Evolutionary conservation across 306 rosid genomes (phyloP), one percentile per base, ranked within the genome.

Genomic region (Rosa persica): DNA sequence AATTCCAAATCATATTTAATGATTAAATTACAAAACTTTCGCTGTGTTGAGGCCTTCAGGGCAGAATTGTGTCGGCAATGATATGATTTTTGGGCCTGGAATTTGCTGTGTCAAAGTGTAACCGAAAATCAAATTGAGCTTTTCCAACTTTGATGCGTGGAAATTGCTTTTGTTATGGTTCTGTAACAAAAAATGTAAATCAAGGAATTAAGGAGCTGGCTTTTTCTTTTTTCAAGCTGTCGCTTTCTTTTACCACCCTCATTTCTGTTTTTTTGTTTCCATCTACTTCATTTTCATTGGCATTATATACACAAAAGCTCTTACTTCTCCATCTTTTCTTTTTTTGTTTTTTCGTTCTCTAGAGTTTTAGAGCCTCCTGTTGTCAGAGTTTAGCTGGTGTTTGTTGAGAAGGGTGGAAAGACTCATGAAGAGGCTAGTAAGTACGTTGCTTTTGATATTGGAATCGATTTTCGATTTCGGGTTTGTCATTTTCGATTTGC

Each of bases 391-490:
- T 36, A 7, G 44, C 44, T 62, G 68, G 55, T 38, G 60, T 61
- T 16, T 4, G 70, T 44, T 58, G 70, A 38, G 30, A 79, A 20
- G 22, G 51, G 43, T 54, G 70, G 67, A 42, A 44, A 76, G 39
- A 79, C 85, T 72, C 66, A 88, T 85, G 91, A 85, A 83, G 85
- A 80, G 86, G 80, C 86, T 83, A 85, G 91, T 88, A 83, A 88
- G 91, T 88, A 88, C 91, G 91, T 88, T 88, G 83, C 74, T 73
- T 75, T 80, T 75, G 67, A 66, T 75, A 7, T 25, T 70, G 23
- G 12, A 66, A 16, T 66, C 43, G 0, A 13, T 73, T 49, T 64
- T 19, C 22, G 9, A 30, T 42, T 75, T 20, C 20, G 23, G 22
- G 22, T 39, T 65, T 57, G 48, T 49, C 25, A 58, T 48, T 34